A percentile compares a stretch with the other conserved stretches of the same genome.
These are phyloP conservation scores for Phytophthora cactorum DNA, from an alignment of 352 stramenopile genomes.

Conservation along the genomic window DNA sequence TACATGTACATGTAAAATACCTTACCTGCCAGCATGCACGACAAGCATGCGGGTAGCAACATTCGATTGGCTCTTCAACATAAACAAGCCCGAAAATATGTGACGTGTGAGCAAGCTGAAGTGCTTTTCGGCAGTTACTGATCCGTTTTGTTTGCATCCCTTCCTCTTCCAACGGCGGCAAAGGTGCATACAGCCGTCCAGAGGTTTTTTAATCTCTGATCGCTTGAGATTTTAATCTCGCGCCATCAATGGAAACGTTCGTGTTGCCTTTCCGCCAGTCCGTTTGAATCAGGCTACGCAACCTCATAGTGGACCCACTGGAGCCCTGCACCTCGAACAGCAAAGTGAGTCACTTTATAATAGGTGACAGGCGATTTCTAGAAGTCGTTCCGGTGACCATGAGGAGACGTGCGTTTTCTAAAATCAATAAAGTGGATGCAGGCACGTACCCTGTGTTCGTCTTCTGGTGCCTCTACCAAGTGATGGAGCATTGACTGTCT, in stretches of 20 bases:
- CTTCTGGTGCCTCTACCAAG: conserved; percentile 3
- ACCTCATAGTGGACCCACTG: not conserved
- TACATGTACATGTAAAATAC: too few species aligned
- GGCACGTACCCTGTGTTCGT: not conserved
- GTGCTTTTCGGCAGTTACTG: not conserved
- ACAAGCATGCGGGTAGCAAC: too few species aligned
- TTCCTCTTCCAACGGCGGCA: conserved; percentile 3
- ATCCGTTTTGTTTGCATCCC: not conserved
- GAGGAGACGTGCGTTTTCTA: conserved; percentile 13
- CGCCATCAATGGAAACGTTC: not conserved
- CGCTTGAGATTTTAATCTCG: not conserved
- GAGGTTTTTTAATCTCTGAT: too few species aligned
- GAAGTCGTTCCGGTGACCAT: not conserved
- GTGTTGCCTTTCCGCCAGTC: not conserved
- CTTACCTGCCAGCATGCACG: too few species aligned
- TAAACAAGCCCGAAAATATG: not conserved
- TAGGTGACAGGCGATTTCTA: not conserved
- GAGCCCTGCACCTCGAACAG: not conserved
- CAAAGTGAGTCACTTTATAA: not conserved
- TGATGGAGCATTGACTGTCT: not conserved
- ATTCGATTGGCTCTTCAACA: too few species aligned
- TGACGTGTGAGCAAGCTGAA: conserved; percentile 17
- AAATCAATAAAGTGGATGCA: conserved; percentile 10
- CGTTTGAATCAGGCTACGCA: conserved; percentile 2
- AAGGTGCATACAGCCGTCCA: too few species aligned